These are phyloP conservation scores for Alternaria triticina DNA, from an alignment of 2,329 filamentous ascomycete species.

Conservation along the genomic window DNA sequence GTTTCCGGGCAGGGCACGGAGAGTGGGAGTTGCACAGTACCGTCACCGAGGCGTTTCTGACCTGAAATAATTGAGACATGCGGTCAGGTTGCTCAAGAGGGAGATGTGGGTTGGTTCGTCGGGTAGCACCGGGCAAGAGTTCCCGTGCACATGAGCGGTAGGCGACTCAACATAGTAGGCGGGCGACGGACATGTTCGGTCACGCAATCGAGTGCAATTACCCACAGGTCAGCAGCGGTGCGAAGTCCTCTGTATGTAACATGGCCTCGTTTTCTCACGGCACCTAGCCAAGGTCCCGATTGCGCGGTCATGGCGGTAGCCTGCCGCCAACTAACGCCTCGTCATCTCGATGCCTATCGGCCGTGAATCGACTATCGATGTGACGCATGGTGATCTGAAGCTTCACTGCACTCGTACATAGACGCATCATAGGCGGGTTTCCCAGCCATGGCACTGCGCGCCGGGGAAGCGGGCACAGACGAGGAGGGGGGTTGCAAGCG, in stretches of 20 bases:
- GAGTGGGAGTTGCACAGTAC: slow-evolving; percentile 40
- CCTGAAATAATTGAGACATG: slow-evolving; percentile 47
- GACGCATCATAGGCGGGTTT: slow-evolving; percentile 12
- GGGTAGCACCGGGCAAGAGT: slow-evolving; percentile 41
- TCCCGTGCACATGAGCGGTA: slow-evolving; percentile 32
- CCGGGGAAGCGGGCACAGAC: slow-evolving; percentile 42
- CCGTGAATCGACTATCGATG: slow-evolving; percentile 19
- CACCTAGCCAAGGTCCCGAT: slow-evolving; percentile 40
- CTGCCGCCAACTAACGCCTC: slow-evolving; percentile 30
- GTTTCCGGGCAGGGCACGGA: slow-evolving; percentile 37
- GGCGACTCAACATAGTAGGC: slow-evolving; percentile 35
- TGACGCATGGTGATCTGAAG: slow-evolving; percentile 29
- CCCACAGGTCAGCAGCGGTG: slow-evolving; percentile 29
- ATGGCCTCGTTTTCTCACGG: slow-evolving; percentile 43
- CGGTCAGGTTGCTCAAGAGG: slow-evolving; percentile 30
- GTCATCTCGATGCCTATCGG: slow-evolving; percentile 22
- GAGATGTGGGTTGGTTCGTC: slow-evolving; percentile 29
- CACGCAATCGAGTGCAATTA: slow-evolving; percentile 27
- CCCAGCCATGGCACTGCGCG: slow-evolving; percentile 9
- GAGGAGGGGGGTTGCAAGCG: slow-evolving; percentile 27
- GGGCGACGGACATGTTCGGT: slow-evolving; percentile 46
- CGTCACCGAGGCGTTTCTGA: slow-evolving; percentile 38
- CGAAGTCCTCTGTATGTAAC: slow-evolving; percentile 39
- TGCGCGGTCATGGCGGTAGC: slow-evolving; percentile 33
- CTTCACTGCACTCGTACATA: slow-evolving; percentile 1